Evolutionary conservation across 2,329 filamentous ascomycete genomes (phyloP).

Genomic region (Magnaporthiopsis incrustans): DNA sequence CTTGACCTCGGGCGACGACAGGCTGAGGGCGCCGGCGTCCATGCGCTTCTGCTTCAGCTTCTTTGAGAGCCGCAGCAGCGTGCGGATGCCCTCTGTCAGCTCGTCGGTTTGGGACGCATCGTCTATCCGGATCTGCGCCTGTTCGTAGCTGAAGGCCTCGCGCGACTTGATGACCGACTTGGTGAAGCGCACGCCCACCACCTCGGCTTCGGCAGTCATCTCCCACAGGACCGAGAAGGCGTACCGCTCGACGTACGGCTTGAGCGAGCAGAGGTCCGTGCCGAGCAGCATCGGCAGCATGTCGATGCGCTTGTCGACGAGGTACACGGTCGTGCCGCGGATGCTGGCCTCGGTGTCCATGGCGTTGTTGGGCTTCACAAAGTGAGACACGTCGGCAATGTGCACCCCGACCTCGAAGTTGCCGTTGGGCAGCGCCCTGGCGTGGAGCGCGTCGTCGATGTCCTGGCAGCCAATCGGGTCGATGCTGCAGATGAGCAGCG

Average conservation of each 20-base stretch:
- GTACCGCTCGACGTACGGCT: slow-evolving; percentile 93
- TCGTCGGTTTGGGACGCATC: slow-evolving; percentile 82
- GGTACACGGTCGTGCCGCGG: slow-evolving; percentile 90
- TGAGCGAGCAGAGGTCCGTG: slow-evolving; percentile 91
- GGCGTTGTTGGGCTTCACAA: slow-evolving; percentile 91
- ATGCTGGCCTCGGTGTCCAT: slow-evolving; percentile 96
- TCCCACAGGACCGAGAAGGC: slow-evolving; percentile 88
- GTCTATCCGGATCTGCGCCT: slow-evolving; percentile 89
- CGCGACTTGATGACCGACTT: slow-evolving; percentile 97
- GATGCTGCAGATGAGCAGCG: slow-evolving; percentile 90
- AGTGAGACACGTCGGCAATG: slow-evolving; percentile 98
- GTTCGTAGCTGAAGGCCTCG: slow-evolving; percentile 96
- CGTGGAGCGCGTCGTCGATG: slow-evolving; percentile 95
- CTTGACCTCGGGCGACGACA: slow-evolving; percentile 96
- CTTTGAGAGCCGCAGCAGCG: slow-evolving; percentile 79
- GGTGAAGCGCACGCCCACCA: slow-evolving; percentile 79
- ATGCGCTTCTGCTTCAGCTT: slow-evolving; percentile 92
- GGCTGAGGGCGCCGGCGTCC: slow-evolving; percentile 88
- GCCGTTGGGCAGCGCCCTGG: slow-evolving; percentile 74
- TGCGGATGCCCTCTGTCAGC: slow-evolving; percentile 81
- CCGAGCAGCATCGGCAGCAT: slow-evolving; percentile 97
- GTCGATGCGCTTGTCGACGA: slow-evolving; percentile 98
- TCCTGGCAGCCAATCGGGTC: slow-evolving; percentile 94
- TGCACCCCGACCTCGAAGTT: slow-evolving; percentile 96
- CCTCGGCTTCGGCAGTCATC: slow-evolving; percentile 73